Evolutionary conservation across 2,329 filamentous ascomycete species (phyloP), one percentile per base, ranked within the genome.

Genomic region (Sarocladium oryzae): DNA sequence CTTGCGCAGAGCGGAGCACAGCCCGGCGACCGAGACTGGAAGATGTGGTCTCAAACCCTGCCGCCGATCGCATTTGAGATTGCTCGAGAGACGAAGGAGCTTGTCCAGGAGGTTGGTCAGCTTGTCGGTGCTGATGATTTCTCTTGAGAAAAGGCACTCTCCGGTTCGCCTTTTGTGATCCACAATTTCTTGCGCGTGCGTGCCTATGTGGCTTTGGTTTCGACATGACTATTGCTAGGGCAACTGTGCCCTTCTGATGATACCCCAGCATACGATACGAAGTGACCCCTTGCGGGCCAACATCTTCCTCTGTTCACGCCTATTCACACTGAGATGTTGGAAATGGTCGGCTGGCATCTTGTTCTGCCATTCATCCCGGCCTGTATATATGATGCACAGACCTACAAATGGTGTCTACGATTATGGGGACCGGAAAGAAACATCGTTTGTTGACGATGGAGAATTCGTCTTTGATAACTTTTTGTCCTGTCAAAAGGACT

Each of bases 11-110:
- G 75, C 2, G 77, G 75, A 45, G 69, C 73, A 15, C 50, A 54
- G 16, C 72, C 73, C 36, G 70, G 79, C 43, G 73, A 76, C 51
- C 70, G 74, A 54, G 75, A 80, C 56, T 83, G 80, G 80, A 75
- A 74, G 55, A 74, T 76, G 61, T 85, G 85, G 73, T 85, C 79
- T 51, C 83, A 86, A 64, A 84, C 81, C 24, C 70, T 95, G 49
- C 88, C 88, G 10, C 88, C 88, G 2, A 83, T 93, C 58, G 88
- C 88, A n/a, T 95, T 95, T 67, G 86, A 89, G 67, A 86, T 92
- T 63, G 89, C 87, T 6, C 78, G 86, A 54, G 86, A 90, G 67
- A 87, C 86, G 49, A 93, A 92, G 72, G 88, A 88, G 63, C 70
- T 89, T 54, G 66, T 67, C 21, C 69, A 74, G 56, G 63, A 64